A percentile compares a stretch with the other conserved stretches of the same genome.
These are phyloP conservation scores for Coleophoma crateriformis DNA, from an alignment of 2,329 filamentous ascomycete species.

Conservation along the genomic window DNA sequence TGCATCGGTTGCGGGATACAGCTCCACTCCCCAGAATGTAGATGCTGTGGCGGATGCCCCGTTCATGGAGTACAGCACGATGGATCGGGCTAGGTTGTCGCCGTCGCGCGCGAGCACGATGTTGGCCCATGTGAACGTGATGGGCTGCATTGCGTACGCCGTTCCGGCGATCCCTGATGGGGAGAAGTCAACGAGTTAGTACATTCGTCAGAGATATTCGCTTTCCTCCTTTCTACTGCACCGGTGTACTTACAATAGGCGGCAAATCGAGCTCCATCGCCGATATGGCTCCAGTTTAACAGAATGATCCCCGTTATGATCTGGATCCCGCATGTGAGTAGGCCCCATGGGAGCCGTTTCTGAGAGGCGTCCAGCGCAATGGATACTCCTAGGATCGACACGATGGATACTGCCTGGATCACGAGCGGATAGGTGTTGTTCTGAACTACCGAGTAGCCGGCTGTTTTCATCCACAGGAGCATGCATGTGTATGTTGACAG, in stretches of 20 bases:
- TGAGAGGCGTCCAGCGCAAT: conserved; percentile 39
- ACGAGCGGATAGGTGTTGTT: conserved; percentile 44
- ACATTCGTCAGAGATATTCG: neutral
- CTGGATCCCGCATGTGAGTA: conserved; percentile 52
- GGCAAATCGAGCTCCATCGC: conserved; percentile 51
- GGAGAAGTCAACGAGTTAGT: neutral
- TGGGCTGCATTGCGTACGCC: conserved; percentile 65
- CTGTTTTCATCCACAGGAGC: conserved; percentile 37
- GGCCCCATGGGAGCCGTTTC: conserved; percentile 58
- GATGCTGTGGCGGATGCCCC: conserved; percentile 32
- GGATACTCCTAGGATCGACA: conserved; percentile 57
- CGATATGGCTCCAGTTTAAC: conserved; percentile 34
- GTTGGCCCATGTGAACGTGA: conserved; percentile 51
- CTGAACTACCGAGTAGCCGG: conserved; percentile 32
- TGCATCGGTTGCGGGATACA: conserved; percentile 36
- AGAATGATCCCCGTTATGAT: conserved; percentile 52
- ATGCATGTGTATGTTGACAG: conserved; percentile 57
- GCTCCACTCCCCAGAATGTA: conserved; percentile 38
- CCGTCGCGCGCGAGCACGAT: conserved; percentile 29
- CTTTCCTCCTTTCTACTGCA: neutral
- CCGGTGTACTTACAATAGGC: conserved; percentile 48
- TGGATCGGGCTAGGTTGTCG: conserved; percentile 34
- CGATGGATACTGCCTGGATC: conserved; percentile 38
- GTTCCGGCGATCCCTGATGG: conserved; percentile 47
- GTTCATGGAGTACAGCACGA: conserved; percentile 36